Evolutionary conservation across 257 asterid species (phyloP).

Genomic region (Fraxinus quadrangulata): DNA sequence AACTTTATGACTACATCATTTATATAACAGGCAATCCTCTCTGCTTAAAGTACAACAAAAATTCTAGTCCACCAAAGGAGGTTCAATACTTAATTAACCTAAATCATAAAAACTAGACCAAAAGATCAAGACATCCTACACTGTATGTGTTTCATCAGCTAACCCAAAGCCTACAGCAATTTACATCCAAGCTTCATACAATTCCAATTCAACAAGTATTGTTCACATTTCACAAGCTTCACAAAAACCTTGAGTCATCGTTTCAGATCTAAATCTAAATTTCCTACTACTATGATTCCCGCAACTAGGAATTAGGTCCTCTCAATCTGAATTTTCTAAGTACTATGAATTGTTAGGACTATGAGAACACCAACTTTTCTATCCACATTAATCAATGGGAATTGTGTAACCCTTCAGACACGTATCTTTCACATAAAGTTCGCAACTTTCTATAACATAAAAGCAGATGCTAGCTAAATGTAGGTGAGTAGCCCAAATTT

Average conservation of each 20-base stretch:
- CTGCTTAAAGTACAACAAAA: not conserved
- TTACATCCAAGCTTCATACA: constrained; percentile 5
- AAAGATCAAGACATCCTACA: not conserved
- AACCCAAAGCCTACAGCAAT: not conserved
- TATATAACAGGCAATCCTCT: not conserved
- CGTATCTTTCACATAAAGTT: not conserved
- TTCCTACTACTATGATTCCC: not conserved
- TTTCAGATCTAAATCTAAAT: not conserved
- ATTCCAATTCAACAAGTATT: not conserved
- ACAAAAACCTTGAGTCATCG: not conserved
- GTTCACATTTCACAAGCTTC: not conserved
- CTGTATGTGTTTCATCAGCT: not conserved
- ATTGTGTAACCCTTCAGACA: not conserved
- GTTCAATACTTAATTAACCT: not conserved
- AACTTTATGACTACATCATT: not conserved
- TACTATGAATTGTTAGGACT: not conserved
- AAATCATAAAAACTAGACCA: not conserved
- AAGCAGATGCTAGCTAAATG: not conserved
- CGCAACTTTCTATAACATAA: not conserved
- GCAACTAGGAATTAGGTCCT: not conserved
- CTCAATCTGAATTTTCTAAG: not conserved
- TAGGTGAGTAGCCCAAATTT: not conserved
- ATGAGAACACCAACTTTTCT: not conserved
- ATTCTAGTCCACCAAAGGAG: not conserved
- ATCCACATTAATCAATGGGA: not conserved